phyloP scores from a whole-genome alignment of 768 basidiomycete species.

The Antrodiella citrinella region DNA sequence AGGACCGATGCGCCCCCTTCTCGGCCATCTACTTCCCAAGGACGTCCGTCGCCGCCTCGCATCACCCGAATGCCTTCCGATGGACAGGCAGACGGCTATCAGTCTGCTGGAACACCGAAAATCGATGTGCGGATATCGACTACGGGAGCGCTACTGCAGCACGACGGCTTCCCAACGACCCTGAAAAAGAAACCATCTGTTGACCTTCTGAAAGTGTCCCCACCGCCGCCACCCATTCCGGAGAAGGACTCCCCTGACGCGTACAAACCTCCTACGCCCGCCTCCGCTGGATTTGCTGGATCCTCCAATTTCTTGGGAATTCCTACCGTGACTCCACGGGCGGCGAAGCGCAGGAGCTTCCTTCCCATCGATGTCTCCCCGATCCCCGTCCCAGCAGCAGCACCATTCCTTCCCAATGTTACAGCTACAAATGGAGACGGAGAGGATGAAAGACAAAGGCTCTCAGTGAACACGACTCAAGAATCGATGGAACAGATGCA shows the following conservation, averaged over 20 bases:
- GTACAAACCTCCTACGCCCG: background rate
- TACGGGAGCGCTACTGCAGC: constrained; percentile 46
- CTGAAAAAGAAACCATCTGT: constrained; percentile 14
- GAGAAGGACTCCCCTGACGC: constrained; percentile 2
- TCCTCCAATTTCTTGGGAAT: constrained; percentile 27
- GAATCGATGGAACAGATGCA: constrained; percentile 37
- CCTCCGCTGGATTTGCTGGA: constrained; percentile 7
- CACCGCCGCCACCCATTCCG: constrained; percentile 5
- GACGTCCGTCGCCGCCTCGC: constrained; percentile 16
- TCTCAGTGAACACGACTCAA: constrained; percentile 26
- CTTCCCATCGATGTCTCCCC: constrained; percentile 72
- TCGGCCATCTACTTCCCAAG: constrained; percentile 29
- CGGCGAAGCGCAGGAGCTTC: constrained; percentile 80
- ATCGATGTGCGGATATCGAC: constrained; percentile 70
- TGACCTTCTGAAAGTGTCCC: constrained; percentile 15
- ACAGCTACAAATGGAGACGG: constrained; percentile 31
- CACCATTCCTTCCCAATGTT: constrained; percentile 48
- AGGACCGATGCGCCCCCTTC: constrained; percentile 48
- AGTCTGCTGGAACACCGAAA: constrained; percentile 34
- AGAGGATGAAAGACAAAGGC: constrained; percentile 24
- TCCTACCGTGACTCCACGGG: constrained; percentile 39
- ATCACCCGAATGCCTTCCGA: constrained; percentile 8
- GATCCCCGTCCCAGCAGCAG: constrained; percentile 56
- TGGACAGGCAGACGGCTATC: background rate
- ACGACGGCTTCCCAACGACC: constrained; percentile 4